Base-by-base conservation (phyloP, 495 filamentous ascomycete genomes). In the Apiosordaria backusii region DNA sequence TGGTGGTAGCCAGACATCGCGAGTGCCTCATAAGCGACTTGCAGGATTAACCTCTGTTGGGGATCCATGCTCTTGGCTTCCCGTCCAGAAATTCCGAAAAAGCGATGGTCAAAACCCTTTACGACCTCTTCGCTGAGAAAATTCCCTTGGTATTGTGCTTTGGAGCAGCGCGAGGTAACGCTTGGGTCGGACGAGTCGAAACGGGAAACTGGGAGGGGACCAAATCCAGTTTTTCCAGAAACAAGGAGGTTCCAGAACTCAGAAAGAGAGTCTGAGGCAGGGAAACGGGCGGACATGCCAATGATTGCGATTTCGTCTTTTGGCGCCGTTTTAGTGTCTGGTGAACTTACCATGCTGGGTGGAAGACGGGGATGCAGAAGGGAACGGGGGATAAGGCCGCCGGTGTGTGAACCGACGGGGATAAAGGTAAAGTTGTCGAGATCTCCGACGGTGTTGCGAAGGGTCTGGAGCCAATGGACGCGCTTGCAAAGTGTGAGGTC, bases 1-100 rank as follows among this genome's bases (percentile, higher is more conserved):
- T 29, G 27, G 9, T 90, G 61, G 50, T 68, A 68, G 84, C 69
- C 93, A 60, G 86, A 84, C 70, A 68, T 67, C 72, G 93, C 92
- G 2, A 96, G 80, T 0, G 92, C 92, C 67, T 93, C 89, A 69
- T 93, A 94, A 0, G 89, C 89, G 52, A 86, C 90, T 53, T 90
- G 84, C 6, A 96, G 80, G 0, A 89, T 86, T 45, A 92, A 77
- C 25, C 91, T 85, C 70, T 92, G 90, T 70, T 91, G 90, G 4
- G 92, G 91, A 73, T 94, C 91, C 62, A 64, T 65, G 13, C 59
- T 60, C 7, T 89, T 87, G 50, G 92, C 88, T 55, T 87, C 86
- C 3, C 77, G 73, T 4, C 81, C 74, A 2, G 80, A 82, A 25
- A 87, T 83, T 4, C 77, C 77, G 74, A 90, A 90, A 76, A 89